Percentiles rank a stretch among this genome's conserved stretches.
phyloP scores from a whole-genome alignment of 73 alveolate species.

The Tetrahymena thermophila region DNA sequence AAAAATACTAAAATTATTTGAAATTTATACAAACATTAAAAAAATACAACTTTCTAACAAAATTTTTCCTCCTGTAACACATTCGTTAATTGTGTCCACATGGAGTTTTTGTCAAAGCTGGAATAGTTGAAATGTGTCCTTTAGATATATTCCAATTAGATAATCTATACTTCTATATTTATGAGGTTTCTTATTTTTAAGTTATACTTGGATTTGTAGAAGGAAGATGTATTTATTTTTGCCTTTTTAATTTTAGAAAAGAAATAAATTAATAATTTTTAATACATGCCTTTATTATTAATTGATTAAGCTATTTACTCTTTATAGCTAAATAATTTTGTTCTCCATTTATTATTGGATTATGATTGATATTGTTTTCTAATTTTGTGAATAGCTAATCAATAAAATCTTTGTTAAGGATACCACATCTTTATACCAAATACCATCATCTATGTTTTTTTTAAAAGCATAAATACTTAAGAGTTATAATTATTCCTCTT shows the following conservation, averaged over 20 bases:
- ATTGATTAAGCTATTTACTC: background rate
- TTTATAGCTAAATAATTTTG: background rate
- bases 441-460: no score
- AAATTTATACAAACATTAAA: background rate
- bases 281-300: background rate
- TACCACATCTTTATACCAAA: background rate
- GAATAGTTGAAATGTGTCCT: background rate
- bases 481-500: no score
- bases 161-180: background rate
- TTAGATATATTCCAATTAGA: background rate
- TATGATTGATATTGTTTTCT: background rate
- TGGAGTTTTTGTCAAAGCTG: background rate
- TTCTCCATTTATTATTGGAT: background rate
- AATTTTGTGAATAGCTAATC: background rate
- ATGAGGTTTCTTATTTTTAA: background rate
- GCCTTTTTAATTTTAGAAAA: background rate
- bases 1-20: background rate
- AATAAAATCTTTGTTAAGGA: background rate
- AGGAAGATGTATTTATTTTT: background rate
- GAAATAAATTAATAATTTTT: background rate
- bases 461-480: no score
- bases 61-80: background rate
- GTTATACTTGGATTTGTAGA: background rate
- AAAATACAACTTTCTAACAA: background rate
- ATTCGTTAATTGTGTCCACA: background rate